A percentile compares a stretch with the other conserved stretches of the same genome.
Conservation (phyloP, 306 rosid species). For the Psophocarpus tetragonolobus region DNA sequence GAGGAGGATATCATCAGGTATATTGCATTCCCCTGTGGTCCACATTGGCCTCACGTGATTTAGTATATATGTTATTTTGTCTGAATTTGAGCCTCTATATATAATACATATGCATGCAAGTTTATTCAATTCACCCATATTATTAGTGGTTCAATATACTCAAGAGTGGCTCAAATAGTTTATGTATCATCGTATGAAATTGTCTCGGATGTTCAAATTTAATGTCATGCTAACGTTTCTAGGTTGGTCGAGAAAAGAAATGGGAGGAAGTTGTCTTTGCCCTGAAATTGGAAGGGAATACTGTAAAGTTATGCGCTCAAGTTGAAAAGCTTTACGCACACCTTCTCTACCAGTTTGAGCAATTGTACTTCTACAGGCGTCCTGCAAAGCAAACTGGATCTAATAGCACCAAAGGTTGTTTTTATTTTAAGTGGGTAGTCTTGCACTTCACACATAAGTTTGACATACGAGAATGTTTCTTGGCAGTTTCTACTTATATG, state of each 20-base stretch:
- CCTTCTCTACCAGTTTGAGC: constrained; percentile 45
- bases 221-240: not conserved
- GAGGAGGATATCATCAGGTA: constrained; percentile 58
- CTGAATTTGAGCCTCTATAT: constrained; percentile 1
- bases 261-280: constrained; percentile 50
- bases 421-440: not conserved
- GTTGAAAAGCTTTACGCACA: constrained; percentile 40
- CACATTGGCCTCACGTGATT: not conserved
- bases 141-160: not conserved
- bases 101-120: not conserved
- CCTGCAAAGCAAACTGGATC: constrained; percentile 26
- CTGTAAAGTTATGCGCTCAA: constrained; percentile 34
- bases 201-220: not conserved
- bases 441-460: not conserved
- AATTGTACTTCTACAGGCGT: constrained; percentile 39
- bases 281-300: constrained; percentile 41
- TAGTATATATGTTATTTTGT: not conserved
- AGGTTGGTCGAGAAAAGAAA: constrained; percentile 45
- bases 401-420: constrained; percentile 24
- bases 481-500: constrained; percentile 3
- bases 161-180: not conserved
- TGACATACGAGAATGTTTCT: not conserved
- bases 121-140: not conserved
- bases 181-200: not conserved
- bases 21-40: not conserved